Base-by-base conservation (phyloP, 108 stramenopile genomes). In the Nannochloropsis granulata region DNA sequence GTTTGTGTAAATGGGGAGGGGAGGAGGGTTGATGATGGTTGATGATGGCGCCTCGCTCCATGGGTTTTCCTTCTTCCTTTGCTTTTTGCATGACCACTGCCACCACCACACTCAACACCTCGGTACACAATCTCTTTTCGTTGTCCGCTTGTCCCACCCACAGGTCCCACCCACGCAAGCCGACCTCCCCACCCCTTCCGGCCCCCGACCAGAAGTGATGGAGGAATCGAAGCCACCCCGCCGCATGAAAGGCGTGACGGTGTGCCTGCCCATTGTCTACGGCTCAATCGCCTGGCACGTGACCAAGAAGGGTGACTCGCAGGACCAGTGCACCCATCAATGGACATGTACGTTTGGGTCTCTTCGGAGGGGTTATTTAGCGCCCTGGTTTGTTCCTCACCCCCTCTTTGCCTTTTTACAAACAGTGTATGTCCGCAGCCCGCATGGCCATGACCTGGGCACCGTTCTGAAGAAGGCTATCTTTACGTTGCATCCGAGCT, bases 401-500 rank as follows among this genome's bases (percentile, higher is more conserved):
- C 56, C 44, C 44, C 44, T 34, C 34, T 21, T 3, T 24, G n/a
- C 21, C 71, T 71, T 71, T n/a, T 24, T 45, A 12, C 24, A 23
- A 2, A 21, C 79, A 87, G 86, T 88, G 81, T 88, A 84, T 78
- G 86, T 97, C 16, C 92, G 96, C 25, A 94, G 94, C 26, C 94
- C 95, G n/a, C 90, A 95, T 83, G 91, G 86, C 12, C 93, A 95
- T 85, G 96, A 98, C 85, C 84, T 97, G 21, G 87, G 90, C 79
- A 82, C 84, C 71, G 92, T 93, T 80, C 93, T 98, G 44, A 81
- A 90, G 83, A 97, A 96, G 89, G 95, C 96, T 23, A 92, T 97
- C 23, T 98, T 98, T 92, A 96, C 95, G 85, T 87, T 98, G 78
- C 98, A 98, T 87, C 93, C 97, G 0, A 95, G 94, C 82, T 98